A percentile compares a stretch with the other conserved stretches of the same genome.
Conservation (phyloP, 495 filamentous ascomycete species). For the Neurospora hispaniola region DNA sequence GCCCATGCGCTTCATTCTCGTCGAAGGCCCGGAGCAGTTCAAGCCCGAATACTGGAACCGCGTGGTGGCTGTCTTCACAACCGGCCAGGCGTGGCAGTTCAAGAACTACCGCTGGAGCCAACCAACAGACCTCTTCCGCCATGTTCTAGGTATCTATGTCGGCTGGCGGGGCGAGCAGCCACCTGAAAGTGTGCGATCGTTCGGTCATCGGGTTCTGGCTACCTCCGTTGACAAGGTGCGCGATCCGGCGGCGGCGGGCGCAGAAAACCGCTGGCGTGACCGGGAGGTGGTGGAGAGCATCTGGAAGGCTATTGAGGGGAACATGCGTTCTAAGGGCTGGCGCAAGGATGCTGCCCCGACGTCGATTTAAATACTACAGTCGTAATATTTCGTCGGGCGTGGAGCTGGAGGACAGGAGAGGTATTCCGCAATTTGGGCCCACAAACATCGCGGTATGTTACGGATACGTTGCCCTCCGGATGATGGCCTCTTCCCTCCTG, state of each 20-base stretch:
- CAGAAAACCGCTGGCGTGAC: conserved; percentile 74
- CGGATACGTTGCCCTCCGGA: background rate
- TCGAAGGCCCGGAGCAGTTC: conserved; percentile 86
- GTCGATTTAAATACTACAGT: conserved; percentile 24
- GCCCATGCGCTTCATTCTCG: conserved; percentile 85
- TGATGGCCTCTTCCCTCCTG: background rate
- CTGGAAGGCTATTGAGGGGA: conserved; percentile 81
- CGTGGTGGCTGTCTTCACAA: conserved; percentile 95
- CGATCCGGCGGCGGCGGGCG: conserved; percentile 36
- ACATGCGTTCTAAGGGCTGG: conserved; percentile 83
- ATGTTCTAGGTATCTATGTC: conserved; percentile 78
- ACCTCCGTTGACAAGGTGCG: conserved; percentile 73
- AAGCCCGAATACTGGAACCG: conserved; percentile 96
- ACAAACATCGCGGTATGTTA: background rate
- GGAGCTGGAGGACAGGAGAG: background rate
- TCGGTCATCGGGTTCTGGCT: conserved; percentile 71
- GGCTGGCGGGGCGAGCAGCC: conserved; percentile 81
- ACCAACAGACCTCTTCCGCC: conserved; percentile 77
- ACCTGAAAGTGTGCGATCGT: conserved; percentile 64
- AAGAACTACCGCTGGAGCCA: conserved; percentile 95
- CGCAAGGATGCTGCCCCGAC: conserved; percentile 50
- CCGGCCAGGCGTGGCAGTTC: conserved; percentile 97
- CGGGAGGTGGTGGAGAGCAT: conserved; percentile 87
- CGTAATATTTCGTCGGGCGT: background rate
- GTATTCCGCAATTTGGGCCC: background rate